phyloP scores from a whole-genome alignment of 1,284 basidiomycete genomes.

The Xerocomus cyaneibrunnescens region DNA sequence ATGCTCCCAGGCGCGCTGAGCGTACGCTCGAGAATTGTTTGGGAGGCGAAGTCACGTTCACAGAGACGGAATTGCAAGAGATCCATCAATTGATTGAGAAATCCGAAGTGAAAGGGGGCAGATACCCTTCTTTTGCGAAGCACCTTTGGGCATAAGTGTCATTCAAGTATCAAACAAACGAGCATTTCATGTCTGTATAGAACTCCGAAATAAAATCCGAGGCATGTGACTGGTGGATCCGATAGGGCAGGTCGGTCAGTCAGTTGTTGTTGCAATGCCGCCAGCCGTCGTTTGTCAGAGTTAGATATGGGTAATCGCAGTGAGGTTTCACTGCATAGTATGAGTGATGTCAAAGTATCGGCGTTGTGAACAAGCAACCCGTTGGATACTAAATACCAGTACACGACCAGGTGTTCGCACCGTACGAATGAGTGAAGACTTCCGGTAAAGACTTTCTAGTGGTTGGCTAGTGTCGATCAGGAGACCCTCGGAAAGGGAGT shows the following conservation, averaged over 20 bases:
- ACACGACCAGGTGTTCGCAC: conserved; percentile 12
- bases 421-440: no score
- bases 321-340: neutral
- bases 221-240: neutral
- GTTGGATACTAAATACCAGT: conserved; percentile 4
- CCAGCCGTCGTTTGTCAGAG: no score
- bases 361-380: neutral
- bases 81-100: conserved; percentile 16
- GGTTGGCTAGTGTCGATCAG: no score
- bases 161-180: neutral
- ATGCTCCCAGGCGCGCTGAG: conserved; percentile 12
- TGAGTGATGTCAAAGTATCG: neutral
- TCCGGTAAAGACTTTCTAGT: no score
- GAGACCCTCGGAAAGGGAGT: no score
- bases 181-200: neutral
- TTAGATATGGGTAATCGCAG: no score
- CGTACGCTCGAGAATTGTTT: conserved; percentile 28
- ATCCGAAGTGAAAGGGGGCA: conserved; percentile 17
- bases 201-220: neutral
- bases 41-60: conserved; percentile 21
- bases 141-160: conserved; percentile 22
- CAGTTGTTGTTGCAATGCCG: neutral
- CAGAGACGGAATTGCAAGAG: conserved; percentile 21
- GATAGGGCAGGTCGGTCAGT: neutral
- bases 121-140: conserved; percentile 13